Conservation (phyloP, 2,329 filamentous ascomycete genomes). For the Metarhizium guizhouense region DNA sequence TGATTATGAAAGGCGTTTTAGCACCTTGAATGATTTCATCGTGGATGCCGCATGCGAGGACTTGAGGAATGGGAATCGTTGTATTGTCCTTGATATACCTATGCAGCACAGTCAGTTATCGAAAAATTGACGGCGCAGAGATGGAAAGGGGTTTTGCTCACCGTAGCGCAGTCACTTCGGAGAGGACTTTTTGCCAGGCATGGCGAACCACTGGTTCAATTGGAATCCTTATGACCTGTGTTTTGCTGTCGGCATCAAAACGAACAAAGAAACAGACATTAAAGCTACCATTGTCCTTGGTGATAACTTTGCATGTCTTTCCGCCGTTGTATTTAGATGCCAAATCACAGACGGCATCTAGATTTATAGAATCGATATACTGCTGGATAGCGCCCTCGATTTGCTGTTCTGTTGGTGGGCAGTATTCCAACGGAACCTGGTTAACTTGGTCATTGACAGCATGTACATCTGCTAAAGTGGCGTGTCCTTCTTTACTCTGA, state of each 20-base stretch:
- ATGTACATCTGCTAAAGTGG: too few species aligned
- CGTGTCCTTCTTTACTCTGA: too few species aligned
- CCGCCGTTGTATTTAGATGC: slow-evolving; percentile 13
- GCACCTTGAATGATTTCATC: not conserved
- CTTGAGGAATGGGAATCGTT: slow-evolving; percentile 13
- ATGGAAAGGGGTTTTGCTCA: not conserved
- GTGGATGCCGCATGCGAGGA: slow-evolving; percentile 11
- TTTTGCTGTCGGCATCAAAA: not conserved
- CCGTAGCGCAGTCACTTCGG: not conserved
- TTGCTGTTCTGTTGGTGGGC: too few species aligned
- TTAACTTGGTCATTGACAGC: too few species aligned
- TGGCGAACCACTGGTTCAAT: not conserved
- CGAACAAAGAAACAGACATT: slow-evolving; percentile 15
- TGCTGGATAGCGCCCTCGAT: too few species aligned
- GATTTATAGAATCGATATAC: not conserved
- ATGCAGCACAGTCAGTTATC: not conserved
- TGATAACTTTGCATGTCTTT: slow-evolving; percentile 10
- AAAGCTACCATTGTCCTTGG: slow-evolving; percentile 12
- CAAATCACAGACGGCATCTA: slow-evolving; percentile 11
- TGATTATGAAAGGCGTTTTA: not conserved
- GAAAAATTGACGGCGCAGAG: slow-evolving; percentile 7
- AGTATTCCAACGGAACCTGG: too few species aligned
- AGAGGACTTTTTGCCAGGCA: not conserved
- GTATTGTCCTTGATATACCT: slow-evolving; percentile 15
- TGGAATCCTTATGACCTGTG: not conserved